Evolutionary conservation across 495 filamentous ascomycete genomes (phyloP).

Genomic region (Daldinia decipiens): DNA sequence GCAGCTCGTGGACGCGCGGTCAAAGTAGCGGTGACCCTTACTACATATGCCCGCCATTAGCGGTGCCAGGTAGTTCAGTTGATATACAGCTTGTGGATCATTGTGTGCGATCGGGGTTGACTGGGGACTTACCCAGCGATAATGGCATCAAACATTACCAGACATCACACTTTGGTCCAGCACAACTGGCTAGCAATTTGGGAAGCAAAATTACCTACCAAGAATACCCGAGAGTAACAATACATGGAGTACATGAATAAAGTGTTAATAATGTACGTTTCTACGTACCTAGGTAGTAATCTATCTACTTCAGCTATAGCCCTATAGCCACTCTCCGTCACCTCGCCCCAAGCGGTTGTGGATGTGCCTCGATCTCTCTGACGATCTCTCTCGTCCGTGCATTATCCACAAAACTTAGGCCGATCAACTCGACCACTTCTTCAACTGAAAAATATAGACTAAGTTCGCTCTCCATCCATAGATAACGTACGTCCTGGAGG

Average conservation of each 20-base stretch:
- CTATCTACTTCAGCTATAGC: not conserved
- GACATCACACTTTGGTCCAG: not conserved
- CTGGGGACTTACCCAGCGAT: not conserved
- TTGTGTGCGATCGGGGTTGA: not conserved
- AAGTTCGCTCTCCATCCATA: conserved; percentile 88
- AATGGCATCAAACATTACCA: not conserved
- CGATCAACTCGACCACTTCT: conserved; percentile 88
- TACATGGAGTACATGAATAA: not conserved
- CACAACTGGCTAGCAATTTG: not conserved
- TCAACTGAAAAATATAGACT: conserved; percentile 82
- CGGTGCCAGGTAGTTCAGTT: conserved; percentile 4
- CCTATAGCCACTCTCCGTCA: not conserved
- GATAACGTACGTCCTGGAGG: conserved; percentile 84
- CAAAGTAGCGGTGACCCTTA: conserved; percentile 3
- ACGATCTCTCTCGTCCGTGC: conserved; percentile 78
- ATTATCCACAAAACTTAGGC: conserved; percentile 90
- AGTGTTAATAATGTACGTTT: not conserved
- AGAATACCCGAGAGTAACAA: not conserved
- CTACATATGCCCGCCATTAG: not conserved
- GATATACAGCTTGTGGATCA: not conserved
- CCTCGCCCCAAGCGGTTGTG: conserved; percentile 44
- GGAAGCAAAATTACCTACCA: not conserved
- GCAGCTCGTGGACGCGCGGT: not conserved
- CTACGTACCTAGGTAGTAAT: not conserved
- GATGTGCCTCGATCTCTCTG: conserved; percentile 73